Base-by-base conservation (phyloP, 176 grass and related monocot species). In the Rhipidocladum racemiflorum region DNA sequence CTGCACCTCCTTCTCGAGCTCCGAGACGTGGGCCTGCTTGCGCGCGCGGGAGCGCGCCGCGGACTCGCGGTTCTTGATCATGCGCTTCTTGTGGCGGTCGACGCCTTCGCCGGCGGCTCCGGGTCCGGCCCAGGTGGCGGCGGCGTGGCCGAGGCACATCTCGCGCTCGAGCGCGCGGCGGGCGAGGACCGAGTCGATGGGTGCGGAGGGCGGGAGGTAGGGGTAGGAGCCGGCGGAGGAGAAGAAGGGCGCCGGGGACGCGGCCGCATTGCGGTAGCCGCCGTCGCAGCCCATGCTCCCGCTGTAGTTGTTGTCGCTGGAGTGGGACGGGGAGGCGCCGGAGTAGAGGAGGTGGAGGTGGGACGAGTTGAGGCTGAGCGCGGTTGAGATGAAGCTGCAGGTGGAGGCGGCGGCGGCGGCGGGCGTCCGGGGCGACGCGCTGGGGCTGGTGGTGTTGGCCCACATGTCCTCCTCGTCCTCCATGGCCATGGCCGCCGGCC, bases 21-120 rank as follows among this genome's bases (percentile, higher is more conserved):
- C 59, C 57, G 14, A 32, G 43, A 77, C 27, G 87, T 89, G 78
- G 0, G 80, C 84, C 59, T 94, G 92, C 80, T 94, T 94, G 75
- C 89, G 87, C 25, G 89, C 84, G 74, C 92, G 85, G 46, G 92
- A 94, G 3, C 89, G 81, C 23, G 92, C 87, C 3, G 92, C 92
- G 25, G 92, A 94, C 87, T 91, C 92, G 24, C 92, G 84, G 80
- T 94, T 94, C 92, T 94, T 94, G 53, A 94, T 89, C 89, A 91
- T 87, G 59, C 86, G 86, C 73, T 87, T 91, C 81, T 84, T 87
- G 59, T 84, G 83, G 49, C 53, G 80, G 38, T 94, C 92, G 21
- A 27, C 9, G 68, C 55, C 62, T 8, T 25, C 68, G 24, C 14
- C 39, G 27, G 40, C 21, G 74, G 24, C 20, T 8, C 48, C 36